Base-by-base conservation (phyloP, 2,329 filamentous ascomycete species). In the Aureobasidium uvarum region DNA sequence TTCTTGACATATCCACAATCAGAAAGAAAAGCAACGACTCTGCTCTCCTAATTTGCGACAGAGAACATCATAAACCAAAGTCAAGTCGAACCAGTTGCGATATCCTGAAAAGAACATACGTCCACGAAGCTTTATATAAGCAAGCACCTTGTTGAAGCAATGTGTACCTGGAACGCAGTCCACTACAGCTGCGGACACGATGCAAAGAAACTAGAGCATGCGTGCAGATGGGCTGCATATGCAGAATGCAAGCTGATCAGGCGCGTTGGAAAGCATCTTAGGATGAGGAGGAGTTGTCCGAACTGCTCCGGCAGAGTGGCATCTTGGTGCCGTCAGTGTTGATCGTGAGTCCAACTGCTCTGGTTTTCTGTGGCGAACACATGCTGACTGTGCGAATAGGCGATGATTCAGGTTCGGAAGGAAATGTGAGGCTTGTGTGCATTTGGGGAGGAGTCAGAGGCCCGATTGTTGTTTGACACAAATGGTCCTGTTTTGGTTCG, bases 151-250 rank as follows among this genome's bases (percentile, higher is more conserved):
- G 5, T 25, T 11, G 11, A 2, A 41, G 10, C 36, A 8, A 64
- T 64, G 62, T 64, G 62, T 50, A 64, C 50, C 31, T 64, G 52
- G 50, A 56, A 56, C 5, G 38, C 52, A 31, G n/a, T 64, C 51
- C 62, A 64, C 39, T 64, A 55, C 41, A 64, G 62, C 51, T 64
- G 62, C 13, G 62, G 62, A 20, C 62, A 64, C 28, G 50, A 64
- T 18, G 50, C 31, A 5, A 55, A 50, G 25, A 55, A 64, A n/a
- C 13, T 64, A 11, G 62, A 48, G 10, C 33, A 55, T n/a, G 36
- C n/a, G 23, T 56, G 62, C 46, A 39, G 41, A 43, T 56, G 50
- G 46, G 48, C 46, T 33, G 48, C 60, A 10, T 63, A 63, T 13
- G 60, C 48, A n/a, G 60, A 63, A 8, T 63, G 60, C 25, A 63